Percentiles rank a stretch among this genome's conserved stretches.
Conservation (phyloP, 1,284 basidiomycete species). For the Pulveroboletus sp. region DNA sequence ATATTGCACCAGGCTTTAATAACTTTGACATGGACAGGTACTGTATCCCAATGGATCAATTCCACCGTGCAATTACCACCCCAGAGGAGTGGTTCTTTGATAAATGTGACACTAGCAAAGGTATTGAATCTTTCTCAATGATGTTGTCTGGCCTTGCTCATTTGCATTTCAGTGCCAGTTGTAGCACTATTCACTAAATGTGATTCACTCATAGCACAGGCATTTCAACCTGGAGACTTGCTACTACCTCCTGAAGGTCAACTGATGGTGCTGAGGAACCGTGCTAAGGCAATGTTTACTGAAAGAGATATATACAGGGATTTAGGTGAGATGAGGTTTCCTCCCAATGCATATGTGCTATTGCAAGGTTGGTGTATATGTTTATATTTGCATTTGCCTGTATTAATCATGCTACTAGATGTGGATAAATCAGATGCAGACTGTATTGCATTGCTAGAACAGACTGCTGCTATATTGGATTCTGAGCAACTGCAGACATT, state of each 20-base stretch:
- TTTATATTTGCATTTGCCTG: no score
- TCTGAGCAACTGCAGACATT: not conserved
- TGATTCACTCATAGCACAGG: not conserved
- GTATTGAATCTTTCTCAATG: not conserved
- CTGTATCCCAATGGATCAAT: not conserved
- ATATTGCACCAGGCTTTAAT: not conserved
- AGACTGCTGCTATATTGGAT: not conserved
- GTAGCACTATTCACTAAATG: not conserved
- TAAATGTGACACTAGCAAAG: not conserved
- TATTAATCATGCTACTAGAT: not conserved
- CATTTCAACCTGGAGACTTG: not conserved
- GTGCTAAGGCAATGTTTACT: not conserved
- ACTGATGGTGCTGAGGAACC: not conserved
- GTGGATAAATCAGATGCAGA: not conserved
- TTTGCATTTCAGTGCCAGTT: not conserved
- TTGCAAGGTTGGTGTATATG: not conserved
- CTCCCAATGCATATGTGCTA: not conserved
- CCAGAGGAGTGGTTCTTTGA: not conserved
- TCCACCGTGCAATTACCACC: not conserved
- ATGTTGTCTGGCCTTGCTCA: not conserved
- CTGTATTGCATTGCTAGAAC: not conserved
- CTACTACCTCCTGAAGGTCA: not conserved
- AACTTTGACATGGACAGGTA: not conserved
- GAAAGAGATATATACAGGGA: not conserved
- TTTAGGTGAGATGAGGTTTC: not conserved